These are phyloP conservation scores for Striga asiatica DNA, from an alignment of 257 asterid genomes.

Conservation along the genomic window DNA sequence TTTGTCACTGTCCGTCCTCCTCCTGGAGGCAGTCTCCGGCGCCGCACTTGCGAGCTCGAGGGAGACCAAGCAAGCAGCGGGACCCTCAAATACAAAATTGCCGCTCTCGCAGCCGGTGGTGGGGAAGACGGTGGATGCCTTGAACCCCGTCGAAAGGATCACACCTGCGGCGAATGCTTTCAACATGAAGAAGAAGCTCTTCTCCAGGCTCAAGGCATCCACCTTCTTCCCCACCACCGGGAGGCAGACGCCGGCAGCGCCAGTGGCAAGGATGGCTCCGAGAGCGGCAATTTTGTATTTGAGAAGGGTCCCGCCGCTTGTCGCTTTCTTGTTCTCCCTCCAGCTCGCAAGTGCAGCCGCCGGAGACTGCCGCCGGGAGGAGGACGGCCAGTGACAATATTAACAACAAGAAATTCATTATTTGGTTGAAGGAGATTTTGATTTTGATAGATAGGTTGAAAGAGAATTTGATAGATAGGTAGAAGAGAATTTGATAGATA, in stretches of 20 bases:
- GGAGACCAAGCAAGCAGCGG: conserved; percentile 3
- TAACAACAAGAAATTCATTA: no score
- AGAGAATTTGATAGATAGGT: no score
- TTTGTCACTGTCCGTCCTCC: background rate
- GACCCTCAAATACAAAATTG: conserved; percentile 21
- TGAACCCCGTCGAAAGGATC: conserved; percentile 35
- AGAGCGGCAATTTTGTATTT: conserved; percentile 22
- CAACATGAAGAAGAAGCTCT: conserved; percentile 20
- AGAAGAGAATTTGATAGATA: no score
- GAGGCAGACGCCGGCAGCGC: conserved; percentile 27
- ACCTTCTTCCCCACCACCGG: conserved; percentile 30
- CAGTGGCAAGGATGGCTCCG: conserved; percentile 14
- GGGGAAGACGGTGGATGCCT: conserved; percentile 18
- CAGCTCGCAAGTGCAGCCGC: conserved; percentile 25
- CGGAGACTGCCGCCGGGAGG: background rate
- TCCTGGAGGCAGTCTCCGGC: background rate
- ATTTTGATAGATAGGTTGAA: no score
- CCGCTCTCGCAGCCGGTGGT: conserved; percentile 22
- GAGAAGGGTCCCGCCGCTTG: conserved; percentile 21
- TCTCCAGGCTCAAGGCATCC: conserved; percentile 28
- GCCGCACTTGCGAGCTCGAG: conserved; percentile 18
- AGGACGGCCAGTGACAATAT: background rate
- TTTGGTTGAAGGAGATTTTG: no score
- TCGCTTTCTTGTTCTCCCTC: conserved; percentile 34
- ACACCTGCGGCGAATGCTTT: conserved; percentile 52